Evolutionary conservation across 129 eudicot species (phyloP).

Genomic region (carrot (Daucus carota)): DH1_v3.0 NC_030386.2:37822501-37823000

Average conservation of each 20-base stretch:
- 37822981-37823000: background rate
- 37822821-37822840: slow-evolving; percentile 13
- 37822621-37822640: slow-evolving; percentile 49
- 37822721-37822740: slow-evolving; percentile 39
- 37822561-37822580: too few relatives aligned
- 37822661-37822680: slow-evolving; percentile 45
- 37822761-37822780: slow-evolving; percentile 18
- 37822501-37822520: background rate
- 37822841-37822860: background rate
- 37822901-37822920: slow-evolving; percentile 2
- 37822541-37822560: background rate
- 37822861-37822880: slow-evolving; percentile 4
- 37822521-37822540: background rate
- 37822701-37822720: slow-evolving; percentile 53
- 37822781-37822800: slow-evolving; percentile 30
- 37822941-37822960: slow-evolving; percentile 34
- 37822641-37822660: slow-evolving; percentile 53
- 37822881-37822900: slow-evolving; percentile 4
- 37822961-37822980: slow-evolving; percentile 44
- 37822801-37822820: slow-evolving; percentile 29
- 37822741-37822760: slow-evolving; percentile 21
- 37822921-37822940: slow-evolving; percentile 15
- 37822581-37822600: too few relatives aligned
- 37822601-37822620: slow-evolving; percentile 35
- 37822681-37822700: slow-evolving; percentile 24